Evolutionary conservation across 139 green algal genomes (phyloP).

Genomic region (Pseudopediastrum boryanum): DNA sequence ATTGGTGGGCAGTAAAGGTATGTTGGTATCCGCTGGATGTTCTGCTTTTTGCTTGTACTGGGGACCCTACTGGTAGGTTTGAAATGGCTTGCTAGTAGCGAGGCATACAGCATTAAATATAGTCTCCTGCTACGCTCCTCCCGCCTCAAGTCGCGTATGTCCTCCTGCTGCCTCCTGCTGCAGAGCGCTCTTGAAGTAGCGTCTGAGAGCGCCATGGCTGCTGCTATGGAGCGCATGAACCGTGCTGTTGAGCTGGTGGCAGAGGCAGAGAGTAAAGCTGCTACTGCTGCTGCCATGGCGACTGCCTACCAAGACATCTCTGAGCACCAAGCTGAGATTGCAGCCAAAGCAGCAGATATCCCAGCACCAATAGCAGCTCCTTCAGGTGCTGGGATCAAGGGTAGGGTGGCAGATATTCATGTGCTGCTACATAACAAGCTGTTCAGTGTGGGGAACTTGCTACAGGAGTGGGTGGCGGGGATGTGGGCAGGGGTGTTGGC

Average conservation of each 20-base stretch:
- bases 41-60: background rate
- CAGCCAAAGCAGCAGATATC: conserved; percentile 17
- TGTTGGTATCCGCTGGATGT: background rate
- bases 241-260: conserved; percentile 32
- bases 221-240: conserved; percentile 29
- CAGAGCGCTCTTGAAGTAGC: conserved; percentile 25
- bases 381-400: background rate
- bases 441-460: conserved; percentile 16
- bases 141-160: background rate
- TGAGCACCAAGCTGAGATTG: conserved; percentile 15
- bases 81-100: background rate
- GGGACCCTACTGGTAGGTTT: background rate
- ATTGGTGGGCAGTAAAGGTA: background rate
- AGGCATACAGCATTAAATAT: background rate
- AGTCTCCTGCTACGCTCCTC: background rate
- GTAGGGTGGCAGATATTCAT: conserved; percentile 11
- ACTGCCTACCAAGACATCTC: conserved; percentile 41
- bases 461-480: conserved; percentile 14
- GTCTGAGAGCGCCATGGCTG: conserved; percentile 32
- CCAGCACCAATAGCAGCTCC: conserved; percentile 2
- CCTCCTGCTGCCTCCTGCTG: background rate
- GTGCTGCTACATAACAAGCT: conserved; percentile 30
- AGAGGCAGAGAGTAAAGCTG: conserved; percentile 27
- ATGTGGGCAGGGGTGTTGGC: conserved; percentile 26
- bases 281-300: conserved; percentile 32